Evolutionary conservation across 1,284 basidiomycete genomes (phyloP), one percentile per base, ranked within the genome.

Genomic region (Puccinia horiana): DNA sequence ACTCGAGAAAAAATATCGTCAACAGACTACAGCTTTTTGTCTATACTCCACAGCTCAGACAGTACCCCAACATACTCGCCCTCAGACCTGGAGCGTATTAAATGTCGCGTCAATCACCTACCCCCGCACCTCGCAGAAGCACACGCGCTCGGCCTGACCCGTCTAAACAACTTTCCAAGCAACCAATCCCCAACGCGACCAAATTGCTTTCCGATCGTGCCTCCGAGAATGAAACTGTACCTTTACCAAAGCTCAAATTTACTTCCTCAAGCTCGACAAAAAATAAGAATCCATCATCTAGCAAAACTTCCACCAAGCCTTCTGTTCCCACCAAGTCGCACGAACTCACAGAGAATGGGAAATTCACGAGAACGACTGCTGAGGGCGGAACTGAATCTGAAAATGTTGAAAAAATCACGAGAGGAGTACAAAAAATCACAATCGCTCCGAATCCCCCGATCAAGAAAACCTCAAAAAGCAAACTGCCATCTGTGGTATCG

Each of bases 141-240:
- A 75, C 73, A 37, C 73, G 73, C n/a, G 54, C 52, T 61, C 73
- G 73, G 73, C 37, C 73, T 20, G 52, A 26, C 32, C 37, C 35
- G 32, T 37, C 32, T 1, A 75, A n/a, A 61, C 49, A 32, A 42
- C 63, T 40, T 40, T 67, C 63, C 37, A 67, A 67, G 63, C 61
- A 35, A 37, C 61, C 14, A 35, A 11, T 6, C 56, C 6, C 56
- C 3, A 65, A 65, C 61, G 16, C 16, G 35, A 1, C 61, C 35
- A 67, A 67, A n/a, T 42, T 11, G 42, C 37, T 40, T 23, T n/a
- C 63, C 2, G 63, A 67, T 67, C 37, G 37, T 3, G 23, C 8
- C 40, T 14, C 20, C 40, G 37, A 67, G n/a, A 67, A n/a, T 12
- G 63, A 42, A 8, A 8, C 63, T 42, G 18, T 26, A 42, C 63